Evolutionary conservation across 345 rosid species (phyloP).

Genomic region (Pistacia atlantica): DNA sequence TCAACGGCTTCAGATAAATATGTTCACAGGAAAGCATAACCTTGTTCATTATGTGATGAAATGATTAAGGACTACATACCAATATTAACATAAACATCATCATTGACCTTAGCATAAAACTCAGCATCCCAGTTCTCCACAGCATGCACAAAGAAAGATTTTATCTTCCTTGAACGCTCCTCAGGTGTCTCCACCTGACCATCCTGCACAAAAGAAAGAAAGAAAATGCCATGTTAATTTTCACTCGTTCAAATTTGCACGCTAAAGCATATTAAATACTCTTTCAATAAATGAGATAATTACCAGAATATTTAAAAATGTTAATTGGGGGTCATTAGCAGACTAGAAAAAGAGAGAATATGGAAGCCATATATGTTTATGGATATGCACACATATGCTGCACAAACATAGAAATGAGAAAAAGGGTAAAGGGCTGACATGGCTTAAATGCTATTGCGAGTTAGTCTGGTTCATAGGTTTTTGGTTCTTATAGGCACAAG

Average conservation of each 20-base stretch:
- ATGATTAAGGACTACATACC: slow-evolving; percentile 43
- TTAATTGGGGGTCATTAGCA: not conserved
- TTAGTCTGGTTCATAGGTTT: not conserved
- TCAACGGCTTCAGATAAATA: not conserved
- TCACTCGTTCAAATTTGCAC: not conserved
- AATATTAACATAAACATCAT: slow-evolving; percentile 73
- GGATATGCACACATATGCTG: too few relatives aligned
- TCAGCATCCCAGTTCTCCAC: slow-evolving; percentile 73
- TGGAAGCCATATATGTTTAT: not conserved
- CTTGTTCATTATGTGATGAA: slow-evolving; percentile 13
- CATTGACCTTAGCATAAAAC: slow-evolving; percentile 76
- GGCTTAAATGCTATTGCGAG: not conserved
- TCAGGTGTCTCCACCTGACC: slow-evolving; percentile 61
- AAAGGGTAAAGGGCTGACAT: not conserved
- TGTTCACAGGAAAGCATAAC: not conserved
- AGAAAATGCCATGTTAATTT: not conserved
- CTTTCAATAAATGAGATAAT: slow-evolving; percentile 5
- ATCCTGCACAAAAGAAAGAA: slow-evolving; percentile 46
- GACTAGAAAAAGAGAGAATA: not conserved
- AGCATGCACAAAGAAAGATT: slow-evolving; percentile 48
- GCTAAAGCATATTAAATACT: slow-evolving; percentile 9
- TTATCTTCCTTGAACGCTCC: slow-evolving; percentile 54
- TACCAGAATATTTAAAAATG: not conserved
- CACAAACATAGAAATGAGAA: not conserved
- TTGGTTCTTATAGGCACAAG: not conserved